Evolutionary conservation across 345 rosid species (phyloP).

Genomic region (Arabis alpina): DNA sequence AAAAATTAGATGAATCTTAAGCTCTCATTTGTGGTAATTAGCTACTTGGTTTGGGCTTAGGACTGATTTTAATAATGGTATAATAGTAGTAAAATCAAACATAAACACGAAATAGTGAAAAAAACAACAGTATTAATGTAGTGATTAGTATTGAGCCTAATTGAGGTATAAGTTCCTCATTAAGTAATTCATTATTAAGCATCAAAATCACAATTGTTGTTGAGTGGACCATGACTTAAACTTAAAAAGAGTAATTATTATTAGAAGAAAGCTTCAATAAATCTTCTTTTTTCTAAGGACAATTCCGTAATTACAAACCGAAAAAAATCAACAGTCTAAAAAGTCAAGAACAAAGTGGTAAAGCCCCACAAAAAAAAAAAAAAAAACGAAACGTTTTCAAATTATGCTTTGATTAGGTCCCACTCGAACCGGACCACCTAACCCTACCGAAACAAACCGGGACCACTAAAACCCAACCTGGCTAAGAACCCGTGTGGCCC

Average conservation of each 20-base stretch:
- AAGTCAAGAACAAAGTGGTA: slow-evolving; percentile 27
- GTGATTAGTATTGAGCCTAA: too few relatives aligned
- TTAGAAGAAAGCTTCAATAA: slow-evolving; percentile 5
- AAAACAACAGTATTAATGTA: too few relatives aligned
- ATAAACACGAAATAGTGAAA: too few relatives aligned
- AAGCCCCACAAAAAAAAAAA: slow-evolving; percentile 17
- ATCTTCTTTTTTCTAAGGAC: neutral
- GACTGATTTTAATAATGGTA: too few relatives aligned
- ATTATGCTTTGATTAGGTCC: slow-evolving; percentile 29
- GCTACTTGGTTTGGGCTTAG: too few relatives aligned
- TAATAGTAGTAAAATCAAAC: too few relatives aligned
- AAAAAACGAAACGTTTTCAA: slow-evolving; percentile 31
- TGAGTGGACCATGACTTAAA: slow-evolving; percentile 35
- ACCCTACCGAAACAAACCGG: slow-evolving; percentile 3
- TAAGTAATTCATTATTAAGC: neutral
- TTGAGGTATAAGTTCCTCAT: too few relatives aligned
- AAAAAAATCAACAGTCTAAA: slow-evolving; percentile 12
- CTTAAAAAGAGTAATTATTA: neutral
- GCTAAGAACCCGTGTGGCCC: slow-evolving; percentile 39
- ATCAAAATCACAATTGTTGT: slow-evolving; percentile 26
- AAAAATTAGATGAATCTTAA: too few relatives aligned
- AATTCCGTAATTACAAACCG: slow-evolving; percentile 15
- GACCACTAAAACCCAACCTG: slow-evolving; percentile 54
- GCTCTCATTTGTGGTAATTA: too few relatives aligned
- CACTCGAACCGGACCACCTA: slow-evolving; percentile 52